Percentiles rank a stretch among this genome's conserved stretches.
These are phyloP conservation scores for Teratosphaeria gauchensis DNA, from an alignment of 2,329 filamentous ascomycete genomes.

Conservation along the genomic window DNA sequence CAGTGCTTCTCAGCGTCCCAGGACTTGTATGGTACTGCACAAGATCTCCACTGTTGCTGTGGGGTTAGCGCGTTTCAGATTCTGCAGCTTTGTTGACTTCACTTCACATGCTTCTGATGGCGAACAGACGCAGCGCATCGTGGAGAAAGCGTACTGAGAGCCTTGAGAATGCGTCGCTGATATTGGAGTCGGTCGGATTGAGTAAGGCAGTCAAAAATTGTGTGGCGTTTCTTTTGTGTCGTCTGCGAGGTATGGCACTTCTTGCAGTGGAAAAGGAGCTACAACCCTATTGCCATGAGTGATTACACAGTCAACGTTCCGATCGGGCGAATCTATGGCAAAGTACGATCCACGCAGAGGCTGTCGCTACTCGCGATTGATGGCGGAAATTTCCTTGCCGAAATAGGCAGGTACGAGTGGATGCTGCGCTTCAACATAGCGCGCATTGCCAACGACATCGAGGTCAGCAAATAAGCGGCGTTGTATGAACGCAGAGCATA, in stretches of 20 bases:
- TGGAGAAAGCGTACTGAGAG: no score
- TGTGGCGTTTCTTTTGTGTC: no score
- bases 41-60: not conserved
- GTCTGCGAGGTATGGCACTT: no score
- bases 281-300: no score
- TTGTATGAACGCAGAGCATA: not conserved
- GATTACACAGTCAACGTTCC: no score
- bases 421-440: not conserved
- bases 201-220: no score
- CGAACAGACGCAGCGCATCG: no score
- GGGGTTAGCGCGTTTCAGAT: not conserved
- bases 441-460: not conserved
- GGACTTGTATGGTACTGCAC: not conserved
- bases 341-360: no score
- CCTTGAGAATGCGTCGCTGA: no score
- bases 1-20: not conserved
- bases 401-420: not conserved
- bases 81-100: not conserved
- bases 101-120: not conserved
- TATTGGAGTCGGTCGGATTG: no score
- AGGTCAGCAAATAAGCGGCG: not conserved
- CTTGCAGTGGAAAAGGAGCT: no score
- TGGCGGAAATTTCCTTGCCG: not conserved
- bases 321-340: no score
- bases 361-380: not conserved